Evolutionary conservation across 2,329 filamentous ascomycete genomes (phyloP), one percentile per base, ranked within the genome.

Genomic region (Neophaeococcomyces aloes): DNA sequence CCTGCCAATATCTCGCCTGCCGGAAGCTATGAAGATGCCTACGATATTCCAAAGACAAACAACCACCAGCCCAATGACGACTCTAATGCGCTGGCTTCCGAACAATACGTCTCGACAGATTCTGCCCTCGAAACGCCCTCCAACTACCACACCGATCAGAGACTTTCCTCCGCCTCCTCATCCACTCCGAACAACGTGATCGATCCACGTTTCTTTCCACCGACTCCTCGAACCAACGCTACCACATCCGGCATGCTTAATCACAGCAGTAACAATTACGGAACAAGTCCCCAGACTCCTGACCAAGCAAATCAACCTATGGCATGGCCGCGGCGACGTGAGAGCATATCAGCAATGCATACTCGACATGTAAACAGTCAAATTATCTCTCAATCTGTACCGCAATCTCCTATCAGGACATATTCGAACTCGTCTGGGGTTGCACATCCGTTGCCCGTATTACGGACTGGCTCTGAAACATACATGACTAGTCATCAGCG

Each of bases 111-210:
- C n/a, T 23, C 40, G 3, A 30, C 23, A 21, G 32, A 36, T 29
- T n/a, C 15, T 33, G n/a, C 35, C 7, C 5, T 41, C 10, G 15
- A 41, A 19, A 7, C 27, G 18, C 27, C n/a, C 17, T 6, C 7
- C 8, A 29, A 8, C 15, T 13, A 7, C 15, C 11, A 29, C 18
- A 8, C 25, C 13, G 25, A 37, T 3, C 25, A 25, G 29, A 27
- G 23, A 8, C 5, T 29, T 7, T 5, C 35, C 14, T 21, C 23
- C 17, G 21, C 50, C 53, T n/a, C 60, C 57, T 46, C 57, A 57
- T 27, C 63, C 62, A 33, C 58, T 59, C 47, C 63, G 55, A 39
- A 50, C 58, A 43, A 61, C 59, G 23, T 30, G 10, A 46, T 52
- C 5, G 54, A 59, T 4, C 39, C 54, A 2, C 53, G 50, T 23